Base-by-base conservation (phyloP, 805 yeast genomes). In the Wickerhamiella australiensis region DNA sequence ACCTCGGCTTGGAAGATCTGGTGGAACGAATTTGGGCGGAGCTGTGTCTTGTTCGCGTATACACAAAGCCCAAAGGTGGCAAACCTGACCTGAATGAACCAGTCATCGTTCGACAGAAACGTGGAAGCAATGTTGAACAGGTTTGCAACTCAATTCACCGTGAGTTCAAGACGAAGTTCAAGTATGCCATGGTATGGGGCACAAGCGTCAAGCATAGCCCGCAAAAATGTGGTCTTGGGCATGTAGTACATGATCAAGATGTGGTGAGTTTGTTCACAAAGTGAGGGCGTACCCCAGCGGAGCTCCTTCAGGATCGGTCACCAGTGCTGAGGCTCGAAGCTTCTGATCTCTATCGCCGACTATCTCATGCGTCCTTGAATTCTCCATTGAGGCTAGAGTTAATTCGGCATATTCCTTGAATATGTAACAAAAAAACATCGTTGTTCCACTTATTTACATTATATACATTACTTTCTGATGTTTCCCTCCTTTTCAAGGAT, bases 181-280 rank as follows among this genome's bases (percentile, higher is more conserved):
- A 87, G 64, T 87, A 88, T 63, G 97, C 97, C 0, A 67, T 87
- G 60, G 96, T 90, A 5, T 90, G 97, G 96, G 98, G 98, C 0
- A 79, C 56, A 2, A 83, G 94, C 43, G 83, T 96, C 5, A 92
- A 92, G 64, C 95, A 86, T 62, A 85, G 90, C 31, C 97, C 97
- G 3, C 98, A 90, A 62, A 90, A 90, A 62, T 90, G 97, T 71
- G 97, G 98, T 0, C 70, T 90, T 51, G 76, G 63, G 54, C 98
- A 90, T 63, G 69, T 70, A 33, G 81, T 92, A 12, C 78, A 84
- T 57, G 97, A 90, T 62, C 96, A 88, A 62, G 98, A 90, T 63
- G 98, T 90, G 15, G 90, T 92, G 20, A 81, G 92, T 46, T 78
- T 90, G 51, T 86, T 90, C 46, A 79, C 96, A 18, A 90, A 87